Conservation (phyloP, 192 early-diverging fungal genomes). For the Cladochytrium replicatum region DNA sequence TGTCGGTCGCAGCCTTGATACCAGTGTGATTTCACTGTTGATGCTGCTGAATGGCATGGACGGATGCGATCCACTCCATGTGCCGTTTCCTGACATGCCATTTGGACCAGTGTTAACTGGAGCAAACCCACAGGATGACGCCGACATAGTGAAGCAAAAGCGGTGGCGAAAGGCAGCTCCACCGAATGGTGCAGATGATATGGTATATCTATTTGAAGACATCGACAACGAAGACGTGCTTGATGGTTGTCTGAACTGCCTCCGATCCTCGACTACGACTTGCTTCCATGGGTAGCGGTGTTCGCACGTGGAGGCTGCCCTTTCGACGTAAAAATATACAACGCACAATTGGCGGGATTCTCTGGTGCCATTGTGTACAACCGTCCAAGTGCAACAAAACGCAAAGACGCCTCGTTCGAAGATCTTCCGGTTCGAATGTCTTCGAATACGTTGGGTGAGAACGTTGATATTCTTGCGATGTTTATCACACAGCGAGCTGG, state of each 20-base stretch:
- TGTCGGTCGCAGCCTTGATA: slow-evolving; percentile 16
- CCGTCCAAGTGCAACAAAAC: neutral
- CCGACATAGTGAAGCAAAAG: neutral
- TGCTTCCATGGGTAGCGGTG: slow-evolving; percentile 19
- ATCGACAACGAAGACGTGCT: neutral
- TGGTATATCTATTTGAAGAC: too few relatives aligned
- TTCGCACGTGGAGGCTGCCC: slow-evolving; percentile 31
- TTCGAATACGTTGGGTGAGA: slow-evolving; percentile 1
- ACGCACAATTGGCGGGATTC: slow-evolving; percentile 35
- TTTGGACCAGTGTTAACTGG: neutral
- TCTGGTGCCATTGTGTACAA: slow-evolving; percentile 27
- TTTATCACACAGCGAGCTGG: slow-evolving; percentile 23
- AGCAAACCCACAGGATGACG: neutral
- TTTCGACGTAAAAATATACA: slow-evolving; percentile 30
- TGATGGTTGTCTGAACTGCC: neutral
- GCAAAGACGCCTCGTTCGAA: neutral
- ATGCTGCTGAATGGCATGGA: slow-evolving; percentile 15
- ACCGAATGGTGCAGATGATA: too few relatives aligned
- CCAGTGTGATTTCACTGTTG: neutral
- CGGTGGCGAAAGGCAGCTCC: neutral
- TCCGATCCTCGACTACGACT: neutral
- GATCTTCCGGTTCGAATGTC: slow-evolving; percentile 27
- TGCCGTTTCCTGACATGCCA: slow-evolving; percentile 7
- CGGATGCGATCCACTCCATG: slow-evolving; percentile 20
- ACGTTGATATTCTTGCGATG: slow-evolving; percentile 13